Base-by-base conservation (phyloP, 345 rosid genomes). In the Eucalyptus victrix region DNA sequence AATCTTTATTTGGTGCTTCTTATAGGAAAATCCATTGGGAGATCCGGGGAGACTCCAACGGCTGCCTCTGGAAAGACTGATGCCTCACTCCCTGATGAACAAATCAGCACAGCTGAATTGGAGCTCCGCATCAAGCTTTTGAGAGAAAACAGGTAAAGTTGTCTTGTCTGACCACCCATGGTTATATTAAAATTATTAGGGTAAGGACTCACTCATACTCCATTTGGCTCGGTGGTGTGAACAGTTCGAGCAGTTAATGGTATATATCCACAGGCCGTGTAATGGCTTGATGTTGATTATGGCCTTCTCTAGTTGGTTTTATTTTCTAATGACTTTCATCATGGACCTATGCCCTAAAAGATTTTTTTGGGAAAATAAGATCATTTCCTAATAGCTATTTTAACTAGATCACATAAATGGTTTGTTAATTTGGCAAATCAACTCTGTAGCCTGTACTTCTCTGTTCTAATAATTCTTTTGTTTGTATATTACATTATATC, bases 121-220 rank as follows among this genome's bases (percentile, higher is more conserved):
- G 94, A 94, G 91, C 93, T 93, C 45, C 96, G 98, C 30, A 95
- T 97, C 89, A 95, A 96, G 91, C 93, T 96, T 88, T 94, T 98
- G 90, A 94, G 87, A 91, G 97, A 96, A 88, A 93, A 95, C 91
- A 92, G 94, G 99, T 97, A 88, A 90, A 34, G 49, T 86, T 69
- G 88, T 86, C 81, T 89, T 53, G n/a, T 83, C 93, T 32, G 85
- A 32, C 56, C 47, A 89, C 62, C 50, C 30, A 34, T 34, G 60
- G 49, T 86, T 49, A 67, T 69, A 72, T 86, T 88, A 67, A 34
- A 65, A 88, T 81, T 44, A 23, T 62, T 32, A 72, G 28, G 11
- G 40, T 51, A 21, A 21, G 47, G 47, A 76, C 47, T 37, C 9
- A 76, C 85, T 23, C 85, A 40, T 47, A 18, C 17, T 34, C 40